These are phyloP conservation scores for Aureobasidium pullulans DNA, from an alignment of 2,329 filamentous ascomycete genomes.

Conservation along the genomic window DNA sequence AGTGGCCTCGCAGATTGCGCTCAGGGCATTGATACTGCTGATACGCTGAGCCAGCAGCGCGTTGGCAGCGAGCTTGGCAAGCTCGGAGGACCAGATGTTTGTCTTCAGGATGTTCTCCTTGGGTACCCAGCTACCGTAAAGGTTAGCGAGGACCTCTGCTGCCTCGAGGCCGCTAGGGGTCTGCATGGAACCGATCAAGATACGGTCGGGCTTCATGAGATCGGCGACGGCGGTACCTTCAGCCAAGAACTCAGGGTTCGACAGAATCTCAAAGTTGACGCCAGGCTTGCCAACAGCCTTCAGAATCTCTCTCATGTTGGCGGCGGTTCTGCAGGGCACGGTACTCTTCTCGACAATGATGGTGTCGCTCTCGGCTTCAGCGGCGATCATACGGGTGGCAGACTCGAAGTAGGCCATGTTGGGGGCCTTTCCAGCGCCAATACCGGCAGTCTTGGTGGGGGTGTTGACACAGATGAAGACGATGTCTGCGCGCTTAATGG, in stretches of 20 bases:
- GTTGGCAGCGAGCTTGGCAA: conserved; percentile 73
- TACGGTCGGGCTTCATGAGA: conserved; percentile 62
- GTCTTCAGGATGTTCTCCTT: conserved; percentile 60
- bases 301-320: conserved; percentile 61
- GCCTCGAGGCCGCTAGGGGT: conserved; percentile 55
- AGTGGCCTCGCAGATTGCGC: conserved; percentile 69
- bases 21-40: conserved; percentile 72
- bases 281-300: conserved; percentile 30
- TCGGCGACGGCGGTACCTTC: conserved; percentile 69
- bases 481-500: conserved; percentile 61
- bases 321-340: conserved; percentile 67
- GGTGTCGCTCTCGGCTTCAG: conserved; percentile 56
- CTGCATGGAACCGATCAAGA: conserved; percentile 63
- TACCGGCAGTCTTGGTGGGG: conserved; percentile 64
- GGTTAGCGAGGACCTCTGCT: conserved; percentile 53
- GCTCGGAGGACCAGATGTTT: conserved; percentile 70
- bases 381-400: conserved; percentile 59
- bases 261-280: conserved; percentile 65
- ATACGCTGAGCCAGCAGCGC: conserved; percentile 75
- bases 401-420: conserved; percentile 67
- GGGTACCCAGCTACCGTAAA: conserved; percentile 68
- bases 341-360: conserved; percentile 80
- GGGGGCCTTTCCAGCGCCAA: conserved; percentile 63
- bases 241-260: conserved; percentile 74
- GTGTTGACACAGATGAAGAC: conserved; percentile 74